These are phyloP conservation scores for Corchorus capsularis DNA, from an alignment of 345 rosid species.

Conservation along the genomic window DNA sequence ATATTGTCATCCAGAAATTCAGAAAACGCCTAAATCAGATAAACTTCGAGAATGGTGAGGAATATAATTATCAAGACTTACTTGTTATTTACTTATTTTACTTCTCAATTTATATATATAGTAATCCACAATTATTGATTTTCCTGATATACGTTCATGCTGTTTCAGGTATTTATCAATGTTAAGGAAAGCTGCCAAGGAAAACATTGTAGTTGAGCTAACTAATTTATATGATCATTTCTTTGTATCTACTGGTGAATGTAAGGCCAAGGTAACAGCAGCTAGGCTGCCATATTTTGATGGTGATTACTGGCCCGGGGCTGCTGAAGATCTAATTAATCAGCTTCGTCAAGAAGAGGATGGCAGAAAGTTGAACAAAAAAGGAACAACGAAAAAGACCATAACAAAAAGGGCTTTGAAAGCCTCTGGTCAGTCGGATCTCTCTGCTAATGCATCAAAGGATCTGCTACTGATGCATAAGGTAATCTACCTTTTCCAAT, in stretches of 20 bases:
- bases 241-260: constrained; percentile 81
- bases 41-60: constrained; percentile 97
- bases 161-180: constrained; percentile 81
- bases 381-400: constrained; percentile 78
- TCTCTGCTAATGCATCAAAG: constrained; percentile 85
- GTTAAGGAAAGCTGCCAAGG: constrained; percentile 86
- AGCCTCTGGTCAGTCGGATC: constrained; percentile 96
- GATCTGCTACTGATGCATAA: constrained; percentile 93
- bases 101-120: neutral
- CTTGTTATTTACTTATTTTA: neutral
- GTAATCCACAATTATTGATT: neutral
- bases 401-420: constrained; percentile 95
- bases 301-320: constrained; percentile 99
- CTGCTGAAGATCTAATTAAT: constrained; percentile 91
- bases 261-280: constrained; percentile 93
- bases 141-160: constrained; percentile 15
- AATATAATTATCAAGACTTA: constrained; percentile 17
- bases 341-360: constrained; percentile 95
- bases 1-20: constrained; percentile 99
- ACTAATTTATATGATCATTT: constrained; percentile 92
- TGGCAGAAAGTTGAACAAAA: constrained; percentile 87
- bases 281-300: constrained; percentile 98
- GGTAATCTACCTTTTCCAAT: constrained; percentile 44
- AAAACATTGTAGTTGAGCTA: constrained; percentile 78
- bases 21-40: constrained; percentile 99